phyloP scores from a whole-genome alignment of 805 yeast genomes.

The Brettanomyces custersianus region DNA sequence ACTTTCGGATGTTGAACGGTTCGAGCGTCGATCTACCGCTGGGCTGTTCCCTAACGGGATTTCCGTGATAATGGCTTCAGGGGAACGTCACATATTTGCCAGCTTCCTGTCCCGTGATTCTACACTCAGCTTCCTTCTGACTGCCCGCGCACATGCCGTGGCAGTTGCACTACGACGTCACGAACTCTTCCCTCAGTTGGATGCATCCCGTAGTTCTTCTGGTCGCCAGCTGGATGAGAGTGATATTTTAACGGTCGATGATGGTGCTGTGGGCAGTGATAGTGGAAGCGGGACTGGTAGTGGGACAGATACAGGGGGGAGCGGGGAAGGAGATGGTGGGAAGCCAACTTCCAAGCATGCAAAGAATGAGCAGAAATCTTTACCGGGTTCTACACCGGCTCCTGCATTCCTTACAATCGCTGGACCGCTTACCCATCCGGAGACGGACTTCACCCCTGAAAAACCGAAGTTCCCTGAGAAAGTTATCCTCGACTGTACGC shows the following conservation, averaged over 20 bases:
- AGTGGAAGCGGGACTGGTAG: neutral
- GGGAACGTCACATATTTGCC: conserved; percentile 69
- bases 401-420: conserved; percentile 18
- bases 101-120: conserved; percentile 78
- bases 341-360: too few species aligned
- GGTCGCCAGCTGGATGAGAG: conserved; percentile 18
- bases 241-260: conserved; percentile 25
- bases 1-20: conserved; percentile 55
- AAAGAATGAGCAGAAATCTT: conserved; percentile 5
- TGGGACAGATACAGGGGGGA: neutral
- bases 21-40: conserved; percentile 80
- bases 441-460: conserved; percentile 42
- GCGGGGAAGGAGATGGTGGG: neutral
- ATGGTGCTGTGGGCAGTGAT: conserved; percentile 12
- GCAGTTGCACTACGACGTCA: too few species aligned
- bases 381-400: neutral
- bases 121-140: conserved; percentile 59
- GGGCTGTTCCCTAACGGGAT: conserved; percentile 91
- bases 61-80: conserved; percentile 52
- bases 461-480: conserved; percentile 41
- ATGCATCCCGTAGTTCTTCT: neutral
- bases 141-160: conserved; percentile 52
- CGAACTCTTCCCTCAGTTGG: too few species aligned
- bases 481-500: conserved; percentile 37
- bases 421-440: conserved; percentile 60